These are phyloP conservation scores for Penicillium simplicissimum DNA, from an alignment of 495 filamentous ascomycete species.

Conservation along the genomic window DNA sequence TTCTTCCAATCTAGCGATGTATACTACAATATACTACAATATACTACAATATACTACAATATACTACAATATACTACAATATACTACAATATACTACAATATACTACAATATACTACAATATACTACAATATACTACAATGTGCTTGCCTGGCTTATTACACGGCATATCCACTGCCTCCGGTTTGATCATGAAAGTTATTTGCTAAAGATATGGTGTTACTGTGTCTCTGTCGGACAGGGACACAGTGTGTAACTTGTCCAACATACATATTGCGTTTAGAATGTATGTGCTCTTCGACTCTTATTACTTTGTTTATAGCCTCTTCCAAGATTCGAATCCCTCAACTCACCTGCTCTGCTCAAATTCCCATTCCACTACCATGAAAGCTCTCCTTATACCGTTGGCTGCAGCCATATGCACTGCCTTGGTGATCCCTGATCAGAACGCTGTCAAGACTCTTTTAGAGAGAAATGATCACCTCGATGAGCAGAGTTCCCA, in stretches of 20 bases:
- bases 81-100: no score
- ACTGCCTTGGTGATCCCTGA: conserved; percentile 63
- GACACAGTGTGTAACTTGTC: background rate
- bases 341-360: background rate
- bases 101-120: no score
- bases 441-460: conserved; percentile 40
- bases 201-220: background rate
- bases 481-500: background rate
- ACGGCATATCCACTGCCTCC: no score
- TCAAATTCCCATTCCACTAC: background rate
- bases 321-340: background rate
- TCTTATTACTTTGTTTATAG: background rate
- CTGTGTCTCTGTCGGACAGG: background rate
- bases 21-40: no score
- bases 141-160: no score
- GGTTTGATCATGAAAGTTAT: no score
- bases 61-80: no score
- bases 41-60: no score
- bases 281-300: background rate
- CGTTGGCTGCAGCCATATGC: conserved; percentile 52
- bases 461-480: background rate
- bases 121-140: no score
- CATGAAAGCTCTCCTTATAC: conserved; percentile 52
- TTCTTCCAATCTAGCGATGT: no score
- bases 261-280: background rate